phyloP scores from a whole-genome alignment of 176 grass and related monocot species.

The Puccinellia tenuiflora region DNA sequence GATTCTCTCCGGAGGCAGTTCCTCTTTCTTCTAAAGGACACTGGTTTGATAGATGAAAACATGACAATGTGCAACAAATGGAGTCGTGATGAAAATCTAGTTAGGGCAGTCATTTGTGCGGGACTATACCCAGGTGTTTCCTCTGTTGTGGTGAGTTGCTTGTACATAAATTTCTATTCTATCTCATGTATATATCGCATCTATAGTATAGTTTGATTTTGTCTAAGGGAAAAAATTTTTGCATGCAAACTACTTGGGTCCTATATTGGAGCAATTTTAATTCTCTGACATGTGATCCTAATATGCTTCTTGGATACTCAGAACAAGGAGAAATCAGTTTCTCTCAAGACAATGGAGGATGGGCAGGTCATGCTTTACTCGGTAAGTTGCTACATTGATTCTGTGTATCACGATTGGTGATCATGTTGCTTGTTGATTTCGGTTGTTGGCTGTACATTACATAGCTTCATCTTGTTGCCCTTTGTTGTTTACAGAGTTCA shows the following conservation, averaged over 20 bases:
- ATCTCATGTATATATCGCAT: neutral
- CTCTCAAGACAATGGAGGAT: slow-evolving; percentile 98
- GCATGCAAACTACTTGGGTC: neutral
- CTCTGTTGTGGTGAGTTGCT: slow-evolving; percentile 79
- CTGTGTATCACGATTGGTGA: neutral
- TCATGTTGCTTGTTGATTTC: neutral
- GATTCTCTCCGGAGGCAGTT: slow-evolving; percentile 92
- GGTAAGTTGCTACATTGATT: slow-evolving; percentile 47
- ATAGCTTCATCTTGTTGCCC: neutral
- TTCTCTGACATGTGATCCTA: neutral
- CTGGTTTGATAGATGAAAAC: slow-evolving; percentile 75
- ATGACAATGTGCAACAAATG: slow-evolving; percentile 74
- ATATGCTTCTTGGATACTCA: slow-evolving; percentile 35
- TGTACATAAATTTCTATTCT: neutral
- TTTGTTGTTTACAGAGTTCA: slow-evolving; percentile 79
- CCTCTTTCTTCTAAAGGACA: slow-evolving; percentile 81
- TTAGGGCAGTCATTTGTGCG: slow-evolving; percentile 89
- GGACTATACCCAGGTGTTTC: slow-evolving; percentile 97
- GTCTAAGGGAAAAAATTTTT: slow-evolving; percentile 12
- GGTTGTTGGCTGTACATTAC: neutral
- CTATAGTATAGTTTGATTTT: neutral
- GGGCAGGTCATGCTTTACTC: slow-evolving; percentile 97
- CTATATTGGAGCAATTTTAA: neutral
- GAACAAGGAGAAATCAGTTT: slow-evolving; percentile 95
- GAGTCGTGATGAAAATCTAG: slow-evolving; percentile 81